A percentile compares a stretch with the other conserved stretches of the same genome.
These are phyloP conservation scores for Neoascochyta sp. DNA, from an alignment of 2,329 filamentous ascomycete species.

Conservation along the genomic window DNA sequence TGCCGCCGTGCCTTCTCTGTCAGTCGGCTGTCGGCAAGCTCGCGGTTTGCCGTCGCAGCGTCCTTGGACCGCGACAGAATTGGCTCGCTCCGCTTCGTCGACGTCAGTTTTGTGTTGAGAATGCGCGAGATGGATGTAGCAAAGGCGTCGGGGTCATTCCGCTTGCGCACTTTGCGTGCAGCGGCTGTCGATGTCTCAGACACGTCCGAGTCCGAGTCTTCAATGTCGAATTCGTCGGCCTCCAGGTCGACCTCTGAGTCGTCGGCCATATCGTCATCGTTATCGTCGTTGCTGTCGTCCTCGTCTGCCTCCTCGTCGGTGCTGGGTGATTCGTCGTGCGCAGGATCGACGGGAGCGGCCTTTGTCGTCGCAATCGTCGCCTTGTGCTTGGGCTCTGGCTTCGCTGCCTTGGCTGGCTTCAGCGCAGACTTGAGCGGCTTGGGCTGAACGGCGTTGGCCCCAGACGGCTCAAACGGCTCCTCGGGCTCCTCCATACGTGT, in stretches of 20 bases:
- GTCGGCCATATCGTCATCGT: constrained; percentile 29
- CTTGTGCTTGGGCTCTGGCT: constrained; percentile 22
- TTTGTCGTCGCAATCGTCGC: constrained; percentile 24
- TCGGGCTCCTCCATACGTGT: constrained; percentile 46
- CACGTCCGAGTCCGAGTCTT: constrained; percentile 24
- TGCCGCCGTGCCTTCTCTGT: constrained; percentile 78
- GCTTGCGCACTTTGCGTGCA: constrained; percentile 62
- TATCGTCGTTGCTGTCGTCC: constrained; percentile 16
- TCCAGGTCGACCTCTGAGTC: constrained; percentile 41
- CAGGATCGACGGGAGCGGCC: constrained; percentile 24
- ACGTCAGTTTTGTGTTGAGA: constrained; percentile 80
- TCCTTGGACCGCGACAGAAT: constrained; percentile 80
- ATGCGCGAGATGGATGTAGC: constrained; percentile 93
- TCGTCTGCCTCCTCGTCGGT: constrained; percentile 14
- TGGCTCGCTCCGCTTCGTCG: constrained; percentile 77
- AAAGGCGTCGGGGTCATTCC: constrained; percentile 88
- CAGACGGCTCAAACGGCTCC: constrained; percentile 31
- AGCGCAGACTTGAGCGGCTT: constrained; percentile 11
- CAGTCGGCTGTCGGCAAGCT: constrained; percentile 70
- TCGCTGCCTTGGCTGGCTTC: constrained; percentile 8
- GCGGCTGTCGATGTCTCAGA: constrained; percentile 35
- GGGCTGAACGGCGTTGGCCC: constrained; percentile 19
- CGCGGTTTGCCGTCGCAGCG: constrained; percentile 68
- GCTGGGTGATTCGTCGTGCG: constrained; percentile 26
- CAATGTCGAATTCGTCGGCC: constrained; percentile 33